These are phyloP conservation scores for Penicillium subrubescens DNA, from an alignment of 495 filamentous ascomycete genomes.

Conservation along the genomic window DNA sequence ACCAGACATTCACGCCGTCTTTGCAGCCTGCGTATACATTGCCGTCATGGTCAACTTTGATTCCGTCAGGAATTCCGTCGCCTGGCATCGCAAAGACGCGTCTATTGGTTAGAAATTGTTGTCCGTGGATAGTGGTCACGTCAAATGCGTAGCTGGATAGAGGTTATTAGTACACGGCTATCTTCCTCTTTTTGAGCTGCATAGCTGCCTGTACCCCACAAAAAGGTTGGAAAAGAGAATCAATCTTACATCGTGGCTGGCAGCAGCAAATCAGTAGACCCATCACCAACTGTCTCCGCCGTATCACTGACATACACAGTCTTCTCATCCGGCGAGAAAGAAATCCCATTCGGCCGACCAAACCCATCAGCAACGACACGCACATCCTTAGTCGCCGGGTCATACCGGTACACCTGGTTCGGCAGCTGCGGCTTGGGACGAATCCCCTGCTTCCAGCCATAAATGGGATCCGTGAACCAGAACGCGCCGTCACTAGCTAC, in stretches of 20 bases:
- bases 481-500: constrained; percentile 44
- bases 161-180: background rate
- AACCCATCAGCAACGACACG: constrained; percentile 54
- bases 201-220: background rate
- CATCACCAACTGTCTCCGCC: constrained; percentile 26
- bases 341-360: constrained; percentile 49
- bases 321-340: constrained; percentile 49
- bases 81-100: constrained; percentile 62
- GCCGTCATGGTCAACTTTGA: constrained; percentile 61
- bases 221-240: background rate
- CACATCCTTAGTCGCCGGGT: constrained; percentile 47
- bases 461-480: constrained; percentile 61
- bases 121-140: constrained; percentile 19
- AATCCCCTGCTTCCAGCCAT: constrained; percentile 45
- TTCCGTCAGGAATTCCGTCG: constrained; percentile 58
- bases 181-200: background rate
- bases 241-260: constrained; percentile 34
- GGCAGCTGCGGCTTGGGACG: constrained; percentile 49
- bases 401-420: constrained; percentile 54
- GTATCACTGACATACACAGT: constrained; percentile 58
- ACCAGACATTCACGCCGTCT: constrained; percentile 65
- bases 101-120: constrained; percentile 50
- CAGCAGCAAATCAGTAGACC: constrained; percentile 16
- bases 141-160: constrained; percentile 32
- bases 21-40: constrained; percentile 64